A percentile compares a stretch with the other conserved stretches of the same genome.
These are phyloP conservation scores for Cyathus striatus DNA, from an alignment of 768 basidiomycete species.

Conservation along the genomic window DNA sequence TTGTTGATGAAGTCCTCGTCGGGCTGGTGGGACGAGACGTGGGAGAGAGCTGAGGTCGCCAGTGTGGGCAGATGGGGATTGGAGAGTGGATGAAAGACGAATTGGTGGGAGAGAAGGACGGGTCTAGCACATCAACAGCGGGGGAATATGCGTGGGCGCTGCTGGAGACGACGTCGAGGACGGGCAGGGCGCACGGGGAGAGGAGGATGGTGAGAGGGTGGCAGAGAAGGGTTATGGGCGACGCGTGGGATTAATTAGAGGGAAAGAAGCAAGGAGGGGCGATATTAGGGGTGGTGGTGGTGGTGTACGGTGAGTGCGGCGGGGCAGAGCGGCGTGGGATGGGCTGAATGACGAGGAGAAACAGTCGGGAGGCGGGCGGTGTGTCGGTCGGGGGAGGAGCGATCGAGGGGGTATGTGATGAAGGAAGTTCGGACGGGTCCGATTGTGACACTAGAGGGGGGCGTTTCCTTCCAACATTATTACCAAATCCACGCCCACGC, in stretches of 20 bases:
- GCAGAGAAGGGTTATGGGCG: conserved; percentile 10
- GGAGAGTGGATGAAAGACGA: conserved; percentile 8
- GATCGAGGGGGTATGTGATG: conserved; percentile 46
- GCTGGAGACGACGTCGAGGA: neutral
- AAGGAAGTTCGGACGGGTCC: conserved; percentile 43
- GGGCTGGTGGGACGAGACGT: conserved; percentile 31
- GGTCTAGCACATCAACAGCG: conserved; percentile 26
- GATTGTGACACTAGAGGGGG: conserved; percentile 15
- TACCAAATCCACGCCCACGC: too few species aligned
- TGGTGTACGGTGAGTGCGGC: conserved; percentile 7
- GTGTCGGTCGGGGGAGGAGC: conserved; percentile 27
- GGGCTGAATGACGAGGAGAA: conserved; percentile 23
- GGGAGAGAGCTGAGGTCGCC: conserved; percentile 42
- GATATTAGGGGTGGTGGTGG: conserved; percentile 10
- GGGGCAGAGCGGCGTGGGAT: conserved; percentile 15
- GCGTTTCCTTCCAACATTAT: conserved; percentile 18
- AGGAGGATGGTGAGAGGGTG: conserved; percentile 4
- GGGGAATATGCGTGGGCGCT: conserved; percentile 4
- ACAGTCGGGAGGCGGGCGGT: conserved; percentile 11
- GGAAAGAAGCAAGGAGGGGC: too few species aligned
- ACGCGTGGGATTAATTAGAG: conserved; percentile 20
- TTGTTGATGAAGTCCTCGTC: conserved; percentile 88
- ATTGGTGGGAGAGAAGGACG: conserved; percentile 9
- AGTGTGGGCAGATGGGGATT: conserved; percentile 35
- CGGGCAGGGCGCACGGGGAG: conserved; percentile 5